Conservation (phyloP, 2,329 filamentous ascomycete genomes). For the Trichoderma sp. region DNA sequence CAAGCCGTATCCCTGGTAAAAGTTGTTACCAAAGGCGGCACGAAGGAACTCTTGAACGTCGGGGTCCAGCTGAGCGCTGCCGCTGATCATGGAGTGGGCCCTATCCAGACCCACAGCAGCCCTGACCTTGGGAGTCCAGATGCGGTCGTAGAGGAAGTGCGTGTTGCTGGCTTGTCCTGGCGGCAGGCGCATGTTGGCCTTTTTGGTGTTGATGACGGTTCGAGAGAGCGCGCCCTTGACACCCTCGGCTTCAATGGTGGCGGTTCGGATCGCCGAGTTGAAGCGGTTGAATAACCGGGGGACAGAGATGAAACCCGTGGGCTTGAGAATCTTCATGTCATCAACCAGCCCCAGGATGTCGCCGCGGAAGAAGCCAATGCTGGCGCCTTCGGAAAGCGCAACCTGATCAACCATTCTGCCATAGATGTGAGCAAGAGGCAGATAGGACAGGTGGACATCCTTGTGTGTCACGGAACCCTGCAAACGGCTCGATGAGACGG, state of each 20-base stretch:
- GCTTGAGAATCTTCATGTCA: constrained; percentile 83
- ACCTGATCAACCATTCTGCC: constrained; percentile 81
- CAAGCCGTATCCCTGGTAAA: constrained; percentile 88
- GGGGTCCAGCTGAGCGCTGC: constrained; percentile 88
- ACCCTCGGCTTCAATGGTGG: constrained; percentile 77
- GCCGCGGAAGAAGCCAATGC: constrained; percentile 91
- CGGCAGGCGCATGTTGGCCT: constrained; percentile 72
- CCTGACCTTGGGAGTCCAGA: constrained; percentile 88
- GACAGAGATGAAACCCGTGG: constrained; percentile 83
- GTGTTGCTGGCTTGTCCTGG: constrained; percentile 74
- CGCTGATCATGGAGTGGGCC: constrained; percentile 74
- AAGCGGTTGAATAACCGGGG: constrained; percentile 92
- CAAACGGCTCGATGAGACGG: constrained; percentile 62
- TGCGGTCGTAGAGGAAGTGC: constrained; percentile 77
- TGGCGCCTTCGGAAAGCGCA: constrained; percentile 68
- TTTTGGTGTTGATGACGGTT: constrained; percentile 77
- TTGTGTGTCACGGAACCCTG: constrained; percentile 51
- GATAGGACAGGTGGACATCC: constrained; percentile 78
- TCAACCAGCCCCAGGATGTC: constrained; percentile 85
- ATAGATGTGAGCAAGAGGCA: constrained; percentile 93
- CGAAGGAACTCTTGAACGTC: constrained; percentile 86
- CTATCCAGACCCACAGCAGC: constrained; percentile 80
- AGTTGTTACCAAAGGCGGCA: constrained; percentile 74
- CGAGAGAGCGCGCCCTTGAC: constrained; percentile 79
- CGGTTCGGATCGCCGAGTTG: constrained; percentile 75